These are phyloP conservation scores for Scalesia atractyloides DNA, from an alignment of 129 eudicot genomes.

Conservation along the genomic window DNA sequence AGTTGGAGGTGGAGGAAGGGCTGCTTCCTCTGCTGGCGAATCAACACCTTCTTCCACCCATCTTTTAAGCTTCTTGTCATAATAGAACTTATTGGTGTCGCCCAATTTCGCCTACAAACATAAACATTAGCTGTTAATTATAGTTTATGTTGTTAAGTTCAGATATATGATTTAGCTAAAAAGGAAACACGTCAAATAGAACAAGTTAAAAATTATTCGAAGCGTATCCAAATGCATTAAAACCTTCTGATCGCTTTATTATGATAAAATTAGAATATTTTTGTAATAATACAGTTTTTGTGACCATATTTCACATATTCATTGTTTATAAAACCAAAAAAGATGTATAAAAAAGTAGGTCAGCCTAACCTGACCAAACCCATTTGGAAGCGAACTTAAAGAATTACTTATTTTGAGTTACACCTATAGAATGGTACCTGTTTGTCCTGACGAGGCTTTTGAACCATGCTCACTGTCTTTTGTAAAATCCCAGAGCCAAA, in stretches of 20 bases:
- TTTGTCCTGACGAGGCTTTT: constrained; percentile 77
- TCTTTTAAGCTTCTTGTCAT: constrained; percentile 84
- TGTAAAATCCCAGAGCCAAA: constrained; percentile 81
- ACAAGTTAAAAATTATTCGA: neutral
- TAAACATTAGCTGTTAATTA: neutral
- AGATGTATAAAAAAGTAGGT: neutral
- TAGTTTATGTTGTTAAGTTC: too few relatives aligned
- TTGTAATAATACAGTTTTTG: neutral
- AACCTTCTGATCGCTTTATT: neutral
- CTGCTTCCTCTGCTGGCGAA: constrained; percentile 83
- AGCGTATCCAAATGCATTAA: neutral
- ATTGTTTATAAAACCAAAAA: neutral
- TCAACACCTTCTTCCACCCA: constrained; percentile 99
- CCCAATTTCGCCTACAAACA: constrained; percentile 86
- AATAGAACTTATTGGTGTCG: constrained; percentile 82
- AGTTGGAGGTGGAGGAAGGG: constrained; percentile 85
- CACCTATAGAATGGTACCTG: constrained; percentile 51
- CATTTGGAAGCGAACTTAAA: neutral
- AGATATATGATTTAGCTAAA: neutral
- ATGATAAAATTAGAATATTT: neutral
- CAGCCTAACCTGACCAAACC: neutral
- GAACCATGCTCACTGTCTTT: constrained; percentile 74
- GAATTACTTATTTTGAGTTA: neutral
- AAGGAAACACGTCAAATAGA: neutral
- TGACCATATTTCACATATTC: neutral